Conservation (phyloP, 441 rosid species). For the Omphalea diandra region DNA sequence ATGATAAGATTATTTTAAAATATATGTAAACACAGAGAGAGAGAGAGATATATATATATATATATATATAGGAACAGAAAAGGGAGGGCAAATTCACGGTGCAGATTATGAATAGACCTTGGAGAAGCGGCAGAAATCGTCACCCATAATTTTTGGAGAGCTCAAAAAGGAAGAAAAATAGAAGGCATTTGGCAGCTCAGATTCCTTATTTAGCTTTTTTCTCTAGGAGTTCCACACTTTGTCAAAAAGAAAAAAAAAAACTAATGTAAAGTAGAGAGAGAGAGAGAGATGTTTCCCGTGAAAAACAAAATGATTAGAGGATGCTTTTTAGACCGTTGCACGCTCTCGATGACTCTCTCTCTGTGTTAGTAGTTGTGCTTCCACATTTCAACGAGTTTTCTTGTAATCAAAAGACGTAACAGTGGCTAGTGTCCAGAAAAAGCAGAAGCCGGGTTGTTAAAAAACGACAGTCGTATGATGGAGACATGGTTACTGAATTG, state of each 20-base stretch:
- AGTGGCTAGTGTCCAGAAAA: too few relatives aligned
- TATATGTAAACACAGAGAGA: too few relatives aligned
- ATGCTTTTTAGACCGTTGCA: conserved; percentile 45
- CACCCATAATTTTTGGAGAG: conserved; percentile 30
- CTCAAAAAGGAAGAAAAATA: conserved; percentile 27
- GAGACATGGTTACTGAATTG: too few relatives aligned
- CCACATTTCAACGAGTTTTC: not conserved
- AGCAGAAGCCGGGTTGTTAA: too few relatives aligned
- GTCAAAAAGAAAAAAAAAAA: conserved; percentile 1
- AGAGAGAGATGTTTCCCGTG: conserved; percentile 28
- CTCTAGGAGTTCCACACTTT: not conserved
- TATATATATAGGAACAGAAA: not conserved
- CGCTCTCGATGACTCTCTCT: conserved; percentile 2
- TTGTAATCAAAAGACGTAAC: not conserved
- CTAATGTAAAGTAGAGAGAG: conserved; percentile 19
- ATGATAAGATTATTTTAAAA: too few relatives aligned
- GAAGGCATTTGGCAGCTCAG: conserved; percentile 51
- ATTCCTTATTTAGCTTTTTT: too few relatives aligned
- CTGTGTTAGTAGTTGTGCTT: too few relatives aligned
- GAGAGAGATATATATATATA: too few relatives aligned
- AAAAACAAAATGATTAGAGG: conserved; percentile 35
- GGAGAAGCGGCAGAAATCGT: conserved; percentile 27
- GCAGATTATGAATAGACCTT: conserved; percentile 22
- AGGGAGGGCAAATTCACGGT: not conserved
- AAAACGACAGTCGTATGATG: too few relatives aligned